Evolutionary conservation across 148 eudicot species (phyloP), one percentile per base, ranked within the genome.

Genomic region (Nepenthes mirabilis): DNA sequence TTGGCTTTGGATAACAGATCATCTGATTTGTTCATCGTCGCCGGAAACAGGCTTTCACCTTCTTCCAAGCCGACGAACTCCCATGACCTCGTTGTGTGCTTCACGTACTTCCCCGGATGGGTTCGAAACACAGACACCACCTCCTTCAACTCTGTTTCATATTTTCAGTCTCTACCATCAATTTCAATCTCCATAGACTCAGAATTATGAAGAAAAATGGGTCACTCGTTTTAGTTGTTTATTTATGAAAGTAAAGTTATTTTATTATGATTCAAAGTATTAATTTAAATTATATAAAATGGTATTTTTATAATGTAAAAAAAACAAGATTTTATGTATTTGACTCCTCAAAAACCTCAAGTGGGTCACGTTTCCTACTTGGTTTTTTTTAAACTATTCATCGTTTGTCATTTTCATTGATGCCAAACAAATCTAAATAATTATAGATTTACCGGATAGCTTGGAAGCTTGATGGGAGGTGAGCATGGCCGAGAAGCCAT

Each of bases 1-100:
- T 68, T 76, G 8, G 97, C 75, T 70, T 80, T 77, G 3, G 76
- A 6, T 37, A 83, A 52, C 48, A 89, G 57, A 59, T 73, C 70
- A 2, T 77, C 79, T 40, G 64, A 64, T n/a, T 49, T n/a, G 12
- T 56, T 36, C 13, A 37, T 34, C 2, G 55, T 61, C 23, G 11
- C 33, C 36, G 58, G 7, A 5, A 61, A 68, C 33, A 60, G 52
- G 2, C 52, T 61, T 2, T 51, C 35, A 68, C 51, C 69, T 62
- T 82, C 94, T 36, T 79, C 79, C 57, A 87, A 50, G 33, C 89
- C 91, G 36, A 81, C 70, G 69, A 91, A 91, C 50, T 81, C 91
- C 97, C 97, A 91, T 60, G 97, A 91, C 65, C 97, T 87, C 72
- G 97, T 91, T 8, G 97, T 91, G 59, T 91, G 97, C 78, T 79